Evolutionary conservation across 164 flowering plant species (phyloP), one percentile per base, ranked within the genome.

Genomic region (Liquidambar formosana): DNA sequence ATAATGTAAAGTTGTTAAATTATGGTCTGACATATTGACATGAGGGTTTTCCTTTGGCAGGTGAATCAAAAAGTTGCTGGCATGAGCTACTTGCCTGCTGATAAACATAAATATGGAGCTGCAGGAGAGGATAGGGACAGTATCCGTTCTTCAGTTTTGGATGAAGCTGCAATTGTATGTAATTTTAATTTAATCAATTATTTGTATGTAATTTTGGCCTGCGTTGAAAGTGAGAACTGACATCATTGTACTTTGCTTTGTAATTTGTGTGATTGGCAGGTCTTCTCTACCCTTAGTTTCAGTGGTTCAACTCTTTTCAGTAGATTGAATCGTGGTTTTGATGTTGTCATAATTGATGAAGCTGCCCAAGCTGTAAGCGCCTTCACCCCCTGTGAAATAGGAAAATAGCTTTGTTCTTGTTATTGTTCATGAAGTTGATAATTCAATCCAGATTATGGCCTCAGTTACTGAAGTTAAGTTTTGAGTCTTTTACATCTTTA

Each of bases 311-410:
- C 78, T 59, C 77, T 88, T 68, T 88, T 91, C 64, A 83, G 83
- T 68, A 91, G 86, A 83, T 68, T 85, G 76, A 90, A 78, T 78
- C 91, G 84, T 45, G 77, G 79, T 59, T 96, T 96, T 78, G 99
- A 96, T 83, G 92, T 96, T 69, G 99, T 96, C 70, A 89, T 93
- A 63, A 93, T 96, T 61, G 99, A 96, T 79, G 99, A 96, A 89
- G 98, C 99, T 78, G 97, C 98, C 61, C 99, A 96, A 85, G 99
- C 99, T 72, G 99, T 96, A 82, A 85, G 97, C 71, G 10, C 11
- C 59, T 52, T 76, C 10, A 66, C 44, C 38, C 25, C 44, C 44
- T 54, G 26, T 54, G 43, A 47, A 11, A 4, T 48, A 46, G 53
- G 23, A 64, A 25, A 25, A 18, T 64, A 23, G 25, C 22, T 38